These are phyloP conservation scores for Boletus reticuloceps DNA, from an alignment of 768 basidiomycete genomes.

Conservation along the genomic window DNA sequence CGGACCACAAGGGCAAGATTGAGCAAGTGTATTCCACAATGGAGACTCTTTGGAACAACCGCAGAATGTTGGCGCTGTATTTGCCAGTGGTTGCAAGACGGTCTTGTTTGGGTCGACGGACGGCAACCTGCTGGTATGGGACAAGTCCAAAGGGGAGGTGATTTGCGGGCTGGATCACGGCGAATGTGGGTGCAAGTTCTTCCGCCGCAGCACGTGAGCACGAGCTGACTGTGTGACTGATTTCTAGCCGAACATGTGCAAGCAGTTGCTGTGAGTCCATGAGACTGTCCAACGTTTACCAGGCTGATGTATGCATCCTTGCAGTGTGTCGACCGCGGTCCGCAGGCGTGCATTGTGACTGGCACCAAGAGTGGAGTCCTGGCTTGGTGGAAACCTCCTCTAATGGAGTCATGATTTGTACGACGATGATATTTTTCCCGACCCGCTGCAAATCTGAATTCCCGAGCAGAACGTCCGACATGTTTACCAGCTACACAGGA, in stretches of 20 bases:
- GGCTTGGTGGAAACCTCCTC: conserved; percentile 52
- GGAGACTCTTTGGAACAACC: conserved; percentile 29
- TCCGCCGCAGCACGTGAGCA: not conserved
- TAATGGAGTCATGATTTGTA: conserved; percentile 29
- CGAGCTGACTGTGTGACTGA: conserved; percentile 4
- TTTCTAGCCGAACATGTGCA: conserved; percentile 31
- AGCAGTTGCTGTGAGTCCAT: conserved; percentile 34
- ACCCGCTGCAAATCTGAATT: conserved; percentile 10
- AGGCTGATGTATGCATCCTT: conserved; percentile 26
- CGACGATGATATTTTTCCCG: conserved; percentile 7
- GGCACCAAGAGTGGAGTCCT: conserved; percentile 55
- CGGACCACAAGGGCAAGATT: conserved; percentile 50
- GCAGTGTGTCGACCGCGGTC: conserved; percentile 47
- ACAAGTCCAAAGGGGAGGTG: conserved; percentile 49
- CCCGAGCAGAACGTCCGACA: conserved; percentile 4
- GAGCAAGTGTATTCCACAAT: conserved; percentile 53
- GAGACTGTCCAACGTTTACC: not conserved
- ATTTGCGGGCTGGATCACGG: conserved; percentile 62
- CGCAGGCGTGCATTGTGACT: conserved; percentile 44
- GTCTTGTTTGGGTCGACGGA: conserved; percentile 58
- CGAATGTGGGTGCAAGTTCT: conserved; percentile 42
- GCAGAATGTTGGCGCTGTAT: conserved; percentile 47
- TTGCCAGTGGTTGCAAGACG: conserved; percentile 49
- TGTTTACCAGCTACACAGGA: conserved; percentile 16
- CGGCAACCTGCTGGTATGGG: conserved; percentile 61